phyloP scores from a whole-genome alignment of 2,329 filamentous ascomycete species.

The Nectriaceae sp. region DNA sequence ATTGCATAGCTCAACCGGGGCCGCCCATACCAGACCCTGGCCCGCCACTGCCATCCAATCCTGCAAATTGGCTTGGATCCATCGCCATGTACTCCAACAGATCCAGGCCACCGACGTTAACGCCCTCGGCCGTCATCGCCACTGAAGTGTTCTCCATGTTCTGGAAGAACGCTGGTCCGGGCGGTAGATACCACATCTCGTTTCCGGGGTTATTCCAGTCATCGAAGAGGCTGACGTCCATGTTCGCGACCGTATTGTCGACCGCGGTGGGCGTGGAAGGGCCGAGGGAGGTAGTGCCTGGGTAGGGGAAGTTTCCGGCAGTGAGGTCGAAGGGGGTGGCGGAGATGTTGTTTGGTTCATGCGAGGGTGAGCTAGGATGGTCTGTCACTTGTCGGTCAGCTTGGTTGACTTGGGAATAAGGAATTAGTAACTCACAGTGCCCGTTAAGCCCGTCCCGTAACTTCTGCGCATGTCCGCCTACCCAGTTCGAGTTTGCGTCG shows the following conservation, averaged over 20 bases:
- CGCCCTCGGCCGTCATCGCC: constrained; percentile 67
- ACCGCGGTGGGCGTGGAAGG: constrained; percentile 50
- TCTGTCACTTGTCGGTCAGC: constrained; percentile 30
- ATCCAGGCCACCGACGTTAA: constrained; percentile 67
- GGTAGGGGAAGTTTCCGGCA: constrained; percentile 56
- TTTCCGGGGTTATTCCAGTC: constrained; percentile 58
- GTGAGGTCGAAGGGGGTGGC: constrained; percentile 64
- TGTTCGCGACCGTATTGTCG: constrained; percentile 27
- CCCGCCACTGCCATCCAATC: constrained; percentile 25
- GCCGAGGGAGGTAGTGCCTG: constrained; percentile 50
- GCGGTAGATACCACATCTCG: constrained; percentile 69
- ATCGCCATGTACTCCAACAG: constrained; percentile 69
- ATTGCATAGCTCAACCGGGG: too few species aligned
- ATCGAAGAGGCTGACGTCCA: constrained; percentile 48
- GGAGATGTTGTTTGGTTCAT: constrained; percentile 56
- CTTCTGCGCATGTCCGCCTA: constrained; percentile 41
- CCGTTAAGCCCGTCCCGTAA: constrained; percentile 42
- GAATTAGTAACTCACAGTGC: constrained; percentile 35
- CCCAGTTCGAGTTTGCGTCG: constrained; percentile 31
- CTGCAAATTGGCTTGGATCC: constrained; percentile 48
- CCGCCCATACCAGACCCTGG: too few species aligned
- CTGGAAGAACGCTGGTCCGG: constrained; percentile 65
- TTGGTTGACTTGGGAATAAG: not conserved
- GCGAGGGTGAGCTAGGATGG: constrained; percentile 34
- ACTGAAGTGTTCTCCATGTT: constrained; percentile 63